A percentile compares a stretch with the other conserved stretches of the same genome.
Evolutionary conservation across 331 rosid species (phyloP).

Genomic region (Acacia concinna): DNA sequence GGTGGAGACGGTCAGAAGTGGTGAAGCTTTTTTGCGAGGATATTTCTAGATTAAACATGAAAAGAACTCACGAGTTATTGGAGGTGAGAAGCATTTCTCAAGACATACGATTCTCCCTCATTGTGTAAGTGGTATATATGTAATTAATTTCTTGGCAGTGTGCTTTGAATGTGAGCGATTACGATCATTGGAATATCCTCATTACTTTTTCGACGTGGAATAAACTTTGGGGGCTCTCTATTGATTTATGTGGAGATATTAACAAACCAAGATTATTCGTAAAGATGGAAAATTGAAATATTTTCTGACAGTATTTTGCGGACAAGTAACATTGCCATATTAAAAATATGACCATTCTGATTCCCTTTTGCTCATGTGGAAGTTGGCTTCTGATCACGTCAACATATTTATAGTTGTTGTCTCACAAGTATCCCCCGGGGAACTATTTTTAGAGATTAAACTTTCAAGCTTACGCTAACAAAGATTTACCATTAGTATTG

Average conservation of each 20-base stretch:
- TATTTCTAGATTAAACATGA: constrained; percentile 77
- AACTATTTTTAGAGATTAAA: too few relatives aligned
- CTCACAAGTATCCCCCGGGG: too few relatives aligned
- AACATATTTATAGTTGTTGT: neutral
- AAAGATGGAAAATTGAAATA: neutral
- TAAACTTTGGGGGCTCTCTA: too few relatives aligned
- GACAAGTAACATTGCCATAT: neutral
- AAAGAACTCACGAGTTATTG: constrained; percentile 86
- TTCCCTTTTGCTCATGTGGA: neutral
- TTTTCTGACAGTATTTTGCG: neutral
- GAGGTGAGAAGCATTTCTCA: constrained; percentile 54
- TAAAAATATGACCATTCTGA: neutral
- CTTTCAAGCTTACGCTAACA: neutral
- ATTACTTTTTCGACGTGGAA: constrained; percentile 1
- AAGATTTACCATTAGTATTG: neutral
- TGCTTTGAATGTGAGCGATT: neutral
- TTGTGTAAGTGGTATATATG: neutral
- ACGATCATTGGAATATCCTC: constrained; percentile 3
- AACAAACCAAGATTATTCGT: neutral
- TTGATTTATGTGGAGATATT: neutral
- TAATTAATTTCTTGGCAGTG: constrained; percentile 4
- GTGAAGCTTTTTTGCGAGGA: constrained; percentile 81
- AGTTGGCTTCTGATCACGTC: neutral
- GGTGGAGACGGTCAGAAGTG: constrained; percentile 74
- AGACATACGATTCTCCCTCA: neutral